Conservation (phyloP, 2,329 filamentous ascomycete species). For the Ophiostoma triangulosporum region DNA sequence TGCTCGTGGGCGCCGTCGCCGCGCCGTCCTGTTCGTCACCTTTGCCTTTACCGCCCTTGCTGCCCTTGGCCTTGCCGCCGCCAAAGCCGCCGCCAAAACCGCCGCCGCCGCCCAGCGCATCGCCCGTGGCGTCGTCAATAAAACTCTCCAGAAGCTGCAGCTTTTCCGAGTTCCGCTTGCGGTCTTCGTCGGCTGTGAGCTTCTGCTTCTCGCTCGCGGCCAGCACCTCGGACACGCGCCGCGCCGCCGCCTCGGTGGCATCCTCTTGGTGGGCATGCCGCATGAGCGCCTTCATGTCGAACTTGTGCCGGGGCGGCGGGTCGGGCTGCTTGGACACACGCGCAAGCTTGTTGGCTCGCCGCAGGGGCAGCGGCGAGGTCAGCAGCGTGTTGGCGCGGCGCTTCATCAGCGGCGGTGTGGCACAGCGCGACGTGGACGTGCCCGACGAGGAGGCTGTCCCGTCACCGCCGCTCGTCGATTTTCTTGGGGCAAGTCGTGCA, state of each 20-base stretch:
- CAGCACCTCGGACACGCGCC: slow-evolving; percentile 27
- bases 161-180: slow-evolving; percentile 6
- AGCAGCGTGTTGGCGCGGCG: slow-evolving; percentile 9
- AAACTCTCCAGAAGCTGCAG: slow-evolving; percentile 20
- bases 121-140: slow-evolving; percentile 8
- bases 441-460: too few species aligned
- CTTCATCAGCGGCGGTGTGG: slow-evolving; percentile 8
- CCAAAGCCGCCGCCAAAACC: background rate
- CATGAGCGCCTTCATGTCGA: slow-evolving; percentile 49
- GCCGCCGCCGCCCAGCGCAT: background rate
- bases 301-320: slow-evolving; percentile 43
- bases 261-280: slow-evolving; percentile 45
- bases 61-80: slow-evolving; percentile 16
- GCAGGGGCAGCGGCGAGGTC: slow-evolving; percentile 32
- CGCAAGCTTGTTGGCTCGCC: slow-evolving; percentile 11
- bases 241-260: slow-evolving; percentile 42
- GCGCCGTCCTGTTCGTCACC: background rate
- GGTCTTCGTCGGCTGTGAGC: slow-evolving; percentile 6
- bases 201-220: slow-evolving; percentile 13
- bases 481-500: background rate
- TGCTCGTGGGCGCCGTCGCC: slow-evolving; percentile 13
- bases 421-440: background rate
- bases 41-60: too few species aligned
- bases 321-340: background rate
- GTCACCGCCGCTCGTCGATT: too few species aligned